phyloP scores from a whole-genome alignment of 495 filamentous ascomycete genomes.

The Aspergillus leporis region DNA sequence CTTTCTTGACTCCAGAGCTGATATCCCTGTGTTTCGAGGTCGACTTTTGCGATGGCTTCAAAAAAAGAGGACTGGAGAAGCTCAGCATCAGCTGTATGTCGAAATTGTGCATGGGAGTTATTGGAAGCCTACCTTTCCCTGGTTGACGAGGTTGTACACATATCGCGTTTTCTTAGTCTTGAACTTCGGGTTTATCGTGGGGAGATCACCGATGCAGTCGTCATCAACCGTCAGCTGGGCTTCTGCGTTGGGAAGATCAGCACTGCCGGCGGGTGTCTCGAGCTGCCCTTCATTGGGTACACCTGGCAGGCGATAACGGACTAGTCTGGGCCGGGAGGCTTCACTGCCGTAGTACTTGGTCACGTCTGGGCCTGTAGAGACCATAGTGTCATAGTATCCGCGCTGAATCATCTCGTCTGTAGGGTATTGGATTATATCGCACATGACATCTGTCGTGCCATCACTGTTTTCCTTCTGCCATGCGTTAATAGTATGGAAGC shows the following conservation, averaged over 20 bases:
- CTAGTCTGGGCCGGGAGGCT: not conserved
- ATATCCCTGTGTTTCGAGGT: conserved; percentile 13
- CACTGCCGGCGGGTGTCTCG: not conserved
- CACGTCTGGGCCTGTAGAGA: conserved; percentile 8
- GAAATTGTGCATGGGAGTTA: too few species aligned
- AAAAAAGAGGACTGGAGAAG: conserved; percentile 14
- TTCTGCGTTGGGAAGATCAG: not conserved
- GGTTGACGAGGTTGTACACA: conserved; percentile 7
- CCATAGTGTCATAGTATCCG: conserved; percentile 15
- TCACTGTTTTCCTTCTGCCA: conserved; percentile 7
- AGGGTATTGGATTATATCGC: conserved; percentile 15
- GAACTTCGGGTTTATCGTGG: conserved; percentile 16
- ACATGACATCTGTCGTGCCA: conserved; percentile 11
- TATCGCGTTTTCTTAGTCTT: conserved; percentile 9
- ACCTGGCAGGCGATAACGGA: conserved; percentile 10
- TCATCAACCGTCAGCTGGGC: not conserved
- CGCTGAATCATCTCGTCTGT: conserved; percentile 7
- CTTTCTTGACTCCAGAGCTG: conserved; percentile 9
- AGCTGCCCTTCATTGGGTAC: not conserved
- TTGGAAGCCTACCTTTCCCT: conserved; percentile 3
- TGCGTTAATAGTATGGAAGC: conserved; percentile 19
- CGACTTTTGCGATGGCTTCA: conserved; percentile 15
- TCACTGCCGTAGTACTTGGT: conserved; percentile 7
- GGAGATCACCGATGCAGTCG: conserved; percentile 8
- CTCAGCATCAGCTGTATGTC: not conserved